Base-by-base conservation (phyloP, 2,329 filamentous ascomycete genomes). In the Blastomyces gilchristii region DNA sequence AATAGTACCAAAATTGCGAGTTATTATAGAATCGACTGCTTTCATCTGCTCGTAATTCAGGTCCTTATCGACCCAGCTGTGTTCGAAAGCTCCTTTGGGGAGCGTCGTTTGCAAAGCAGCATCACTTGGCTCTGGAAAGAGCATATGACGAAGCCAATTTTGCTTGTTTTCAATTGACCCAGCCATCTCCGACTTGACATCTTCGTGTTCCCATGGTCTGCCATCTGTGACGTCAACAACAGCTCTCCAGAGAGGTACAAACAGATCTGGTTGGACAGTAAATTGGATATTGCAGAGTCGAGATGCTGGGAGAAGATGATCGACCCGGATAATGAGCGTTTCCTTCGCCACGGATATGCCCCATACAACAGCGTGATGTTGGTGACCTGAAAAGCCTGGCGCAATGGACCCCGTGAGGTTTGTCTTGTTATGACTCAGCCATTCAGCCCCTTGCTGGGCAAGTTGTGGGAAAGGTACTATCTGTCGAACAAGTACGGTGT, bases 161-260 rank as follows among this genome's bases (percentile, higher is more conserved):
- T 50, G 39, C 56, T 63, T 57, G 61, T 63, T 62, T n/a, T 43
- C 34, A 60, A 63, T 12, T 14, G 50, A 53, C 22, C 50, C 47
- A 28, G 61, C 58, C 34, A 85, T 39, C 77, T 82, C 1, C 82
- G 80, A 0, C 78, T 80, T 11, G 76, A 83, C 14, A 74, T 79
- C 11, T 74, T 79, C 12, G 81, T 82, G 49, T 75, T 77, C 6
- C 85, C 86, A 65, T 81, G 80, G 45, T 72, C 77, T 14, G 78
- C 78, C 65, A 31, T 59, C 61, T n/a, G 58, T 60, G 22, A 68
- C 63, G 34, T 57, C 62, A 28, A 61, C 57, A 43, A 69, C 59
- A 41, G 67, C 67, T 64, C 70, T 65, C 63, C 68, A 69, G 25
- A 69, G 57, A 16, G 67, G 65, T 18, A 64, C 60, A 47, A 65